These are phyloP conservation scores for Effrenium voratum DNA, from an alignment of 73 alveolate species.

Conservation along the genomic window DNA sequence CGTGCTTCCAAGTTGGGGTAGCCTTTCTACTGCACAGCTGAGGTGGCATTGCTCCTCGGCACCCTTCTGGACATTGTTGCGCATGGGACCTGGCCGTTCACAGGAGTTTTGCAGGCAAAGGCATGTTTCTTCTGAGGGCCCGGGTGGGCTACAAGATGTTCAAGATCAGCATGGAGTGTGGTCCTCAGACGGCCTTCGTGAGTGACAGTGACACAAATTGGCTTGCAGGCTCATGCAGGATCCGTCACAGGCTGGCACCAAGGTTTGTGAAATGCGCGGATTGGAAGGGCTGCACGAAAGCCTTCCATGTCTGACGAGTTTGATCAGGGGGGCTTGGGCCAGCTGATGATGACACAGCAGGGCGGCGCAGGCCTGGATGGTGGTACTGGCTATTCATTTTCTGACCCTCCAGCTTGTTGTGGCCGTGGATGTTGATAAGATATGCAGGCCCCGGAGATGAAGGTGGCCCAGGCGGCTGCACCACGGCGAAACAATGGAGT, in stretches of 20 bases:
- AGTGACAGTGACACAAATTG: not conserved
- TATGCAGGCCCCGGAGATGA: not conserved
- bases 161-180: conserved; percentile 57
- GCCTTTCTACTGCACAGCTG: too few relatives aligned
- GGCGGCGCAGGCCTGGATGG: too few relatives aligned
- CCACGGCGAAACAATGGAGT: not conserved
- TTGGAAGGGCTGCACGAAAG: not conserved
- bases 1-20: too few relatives aligned
- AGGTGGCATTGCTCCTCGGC: conserved; percentile 58
- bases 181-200: not conserved
- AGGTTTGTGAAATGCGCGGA: not conserved
- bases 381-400: too few relatives aligned
- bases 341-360: conserved; percentile 78
- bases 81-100: not conserved
- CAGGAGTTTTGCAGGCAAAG: not conserved
- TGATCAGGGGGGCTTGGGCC: conserved; percentile 43
- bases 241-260: not conserved
- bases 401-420: not conserved
- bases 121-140: not conserved
- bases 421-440: not conserved
- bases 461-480: not conserved
- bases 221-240: not conserved
- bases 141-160: conserved; percentile 61
- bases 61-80: conserved; percentile 37
- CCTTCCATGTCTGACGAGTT: too few relatives aligned